Conservation (phyloP, 163 green algal species). For the Scenedesmus sp. region DNA sequence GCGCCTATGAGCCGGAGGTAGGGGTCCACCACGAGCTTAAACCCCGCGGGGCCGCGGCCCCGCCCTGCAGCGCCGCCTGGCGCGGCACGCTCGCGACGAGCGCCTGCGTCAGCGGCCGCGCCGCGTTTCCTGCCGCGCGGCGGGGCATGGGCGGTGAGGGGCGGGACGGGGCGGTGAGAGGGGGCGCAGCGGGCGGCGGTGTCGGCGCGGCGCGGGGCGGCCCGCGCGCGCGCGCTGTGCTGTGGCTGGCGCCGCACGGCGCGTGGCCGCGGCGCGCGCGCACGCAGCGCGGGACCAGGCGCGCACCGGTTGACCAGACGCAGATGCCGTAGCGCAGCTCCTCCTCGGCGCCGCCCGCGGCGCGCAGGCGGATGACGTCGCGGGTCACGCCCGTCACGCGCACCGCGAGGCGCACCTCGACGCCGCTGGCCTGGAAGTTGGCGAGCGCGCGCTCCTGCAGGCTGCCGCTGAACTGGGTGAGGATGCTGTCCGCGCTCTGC, state of each 20-base stretch:
- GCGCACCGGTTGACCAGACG: conserved; percentile 61
- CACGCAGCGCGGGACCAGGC: not conserved
- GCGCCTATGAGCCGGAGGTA: conserved; percentile 75
- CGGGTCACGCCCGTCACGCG: conserved; percentile 56
- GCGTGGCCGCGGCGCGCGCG: too few species aligned
- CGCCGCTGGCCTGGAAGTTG: conserved; percentile 50
- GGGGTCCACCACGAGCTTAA: conserved; percentile 74
- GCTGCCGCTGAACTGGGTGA: conserved; percentile 65
- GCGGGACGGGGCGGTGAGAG: too few species aligned
- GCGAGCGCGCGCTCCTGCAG: conserved; percentile 57
- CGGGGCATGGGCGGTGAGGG: too few species aligned
- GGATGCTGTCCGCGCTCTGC: conserved; percentile 66
- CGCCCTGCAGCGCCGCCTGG: conserved; percentile 47
- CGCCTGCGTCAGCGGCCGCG: conserved; percentile 59
- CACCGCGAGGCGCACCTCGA: conserved; percentile 58
- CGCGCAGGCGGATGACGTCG: conserved; percentile 18
- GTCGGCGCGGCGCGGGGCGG: not conserved
- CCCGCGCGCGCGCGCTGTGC: not conserved
- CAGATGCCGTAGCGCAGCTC: conserved; percentile 64
- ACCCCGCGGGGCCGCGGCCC: conserved; percentile 10
- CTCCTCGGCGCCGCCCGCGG: conserved; percentile 34
- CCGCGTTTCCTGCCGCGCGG: conserved; percentile 59
- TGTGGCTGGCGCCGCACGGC: too few species aligned
- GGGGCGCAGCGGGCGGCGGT: too few species aligned
- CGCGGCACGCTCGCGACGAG: conserved; percentile 46